Evolutionary conservation across 495 filamentous ascomycete genomes (phyloP).

Genomic region (Xylaria intraflava): DNA sequence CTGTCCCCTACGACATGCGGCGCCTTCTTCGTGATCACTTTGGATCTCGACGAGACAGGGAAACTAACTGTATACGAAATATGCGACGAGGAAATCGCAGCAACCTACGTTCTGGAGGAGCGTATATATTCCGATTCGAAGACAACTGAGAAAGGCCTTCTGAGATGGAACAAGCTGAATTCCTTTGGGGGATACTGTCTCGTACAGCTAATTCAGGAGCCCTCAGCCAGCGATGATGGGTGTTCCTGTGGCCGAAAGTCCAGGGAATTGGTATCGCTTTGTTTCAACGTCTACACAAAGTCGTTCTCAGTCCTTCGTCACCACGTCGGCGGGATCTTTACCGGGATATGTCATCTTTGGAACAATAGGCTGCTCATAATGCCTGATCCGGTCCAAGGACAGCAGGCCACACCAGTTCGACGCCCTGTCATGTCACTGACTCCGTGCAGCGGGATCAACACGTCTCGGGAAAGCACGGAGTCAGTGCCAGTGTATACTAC

Average conservation of each 20-base stretch:
- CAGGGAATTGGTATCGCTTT: constrained; percentile 20
- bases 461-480: neutral
- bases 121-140: constrained; percentile 12
- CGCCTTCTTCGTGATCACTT: constrained; percentile 21
- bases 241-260: constrained; percentile 13
- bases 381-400: constrained; percentile 9
- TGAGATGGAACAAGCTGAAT: constrained; percentile 25
- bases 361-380: constrained; percentile 18
- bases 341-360: constrained; percentile 20
- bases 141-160: constrained; percentile 7
- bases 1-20: constrained; percentile 19
- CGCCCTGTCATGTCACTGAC: constrained; percentile 9
- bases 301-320: constrained; percentile 18
- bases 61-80: constrained; percentile 20
- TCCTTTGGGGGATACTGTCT: constrained; percentile 25
- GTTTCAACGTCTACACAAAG: constrained; percentile 29
- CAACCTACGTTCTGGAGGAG: constrained; percentile 15
- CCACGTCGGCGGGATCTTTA: constrained; percentile 13
- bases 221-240: neutral
- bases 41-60: constrained; percentile 11
- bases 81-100: constrained; percentile 15
- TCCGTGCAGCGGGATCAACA: constrained; percentile 2
- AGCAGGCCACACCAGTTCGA: neutral
- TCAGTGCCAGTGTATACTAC: constrained; percentile 6
- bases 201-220: constrained; percentile 16